Conservation (phyloP, 345 rosid species). For the Cardamine chenopodiifolia region DNA sequence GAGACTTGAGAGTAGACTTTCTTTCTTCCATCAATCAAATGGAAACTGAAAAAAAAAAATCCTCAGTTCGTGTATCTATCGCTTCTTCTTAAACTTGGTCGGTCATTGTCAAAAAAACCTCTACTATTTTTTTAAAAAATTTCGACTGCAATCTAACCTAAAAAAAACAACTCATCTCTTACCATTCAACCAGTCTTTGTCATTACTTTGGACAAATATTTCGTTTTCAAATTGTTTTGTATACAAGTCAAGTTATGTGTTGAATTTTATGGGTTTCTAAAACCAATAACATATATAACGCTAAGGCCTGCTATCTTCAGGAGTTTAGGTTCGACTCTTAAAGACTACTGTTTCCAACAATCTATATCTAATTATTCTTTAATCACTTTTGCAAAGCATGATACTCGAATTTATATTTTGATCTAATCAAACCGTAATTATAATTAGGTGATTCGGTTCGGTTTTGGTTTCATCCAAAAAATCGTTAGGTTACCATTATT, state of each 20-base stretch:
- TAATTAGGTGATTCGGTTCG: too few relatives aligned
- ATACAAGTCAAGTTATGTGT: not conserved
- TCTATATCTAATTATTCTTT: too few relatives aligned
- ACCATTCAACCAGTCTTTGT: not conserved
- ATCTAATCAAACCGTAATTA: too few relatives aligned
- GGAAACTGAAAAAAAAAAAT: not conserved
- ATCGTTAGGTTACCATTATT: too few relatives aligned
- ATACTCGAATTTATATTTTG: too few relatives aligned
- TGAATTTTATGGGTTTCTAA: not conserved
- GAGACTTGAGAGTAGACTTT: conserved; percentile 34
- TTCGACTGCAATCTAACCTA: not conserved
- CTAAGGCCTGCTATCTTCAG: too few relatives aligned
- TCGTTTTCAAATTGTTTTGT: not conserved
- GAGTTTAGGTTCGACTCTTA: too few relatives aligned
- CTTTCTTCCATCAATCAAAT: conserved; percentile 14
- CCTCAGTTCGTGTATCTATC: not conserved
- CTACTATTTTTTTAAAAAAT: not conserved
- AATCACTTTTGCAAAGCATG: too few relatives aligned
- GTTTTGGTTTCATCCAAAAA: too few relatives aligned
- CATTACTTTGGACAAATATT: too few relatives aligned
- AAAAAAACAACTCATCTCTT: not conserved
- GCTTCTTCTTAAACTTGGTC: not conserved
- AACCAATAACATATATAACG: not conserved
- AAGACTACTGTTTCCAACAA: too few relatives aligned
- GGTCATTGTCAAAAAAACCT: not conserved